Base-by-base conservation (phyloP, 73 alveolate genomes). In the Symbiodinium pilosum region DNA sequence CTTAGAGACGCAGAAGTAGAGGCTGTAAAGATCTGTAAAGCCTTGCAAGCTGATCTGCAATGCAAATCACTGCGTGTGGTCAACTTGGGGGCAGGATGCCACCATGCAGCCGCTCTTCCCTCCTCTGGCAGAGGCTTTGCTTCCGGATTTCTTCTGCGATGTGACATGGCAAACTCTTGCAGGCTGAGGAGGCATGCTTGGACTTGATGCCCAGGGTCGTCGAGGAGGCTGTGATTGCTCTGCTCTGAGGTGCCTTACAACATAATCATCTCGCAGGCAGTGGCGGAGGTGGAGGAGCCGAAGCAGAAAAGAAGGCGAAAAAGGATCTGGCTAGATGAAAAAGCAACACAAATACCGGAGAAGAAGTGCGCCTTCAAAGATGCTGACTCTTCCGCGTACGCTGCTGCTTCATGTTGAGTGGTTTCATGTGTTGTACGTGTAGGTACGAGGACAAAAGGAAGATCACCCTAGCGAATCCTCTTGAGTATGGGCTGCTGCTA, bases 361-460 rank as follows among this genome's bases (percentile, higher is more conserved):
- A 71, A 71, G 77, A 40, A 40, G 96, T 71, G 96, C 40, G 87
- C 97, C 73, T 18, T n/a, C n/a, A n/a, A n/a, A n/a, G n/a, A n/a
- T n/a, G n/a, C n/a, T n/a, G n/a, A n/a, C n/a, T n/a, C n/a, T n/a
- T n/a, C n/a, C 56, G 20, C 6, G 43, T 28, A 12, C 83, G 14
- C 38, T 11, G 44, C 47, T 64, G 9, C 81, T 64, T 34, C 81
- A 2, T 64, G 81, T 47, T 47, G 59, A 47, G 6, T 6, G 6
- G 21, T 47, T 47, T 47, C 21, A 47, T 14, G 14, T 47, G 14
- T 47, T 14, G 6, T 47, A 6, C 14, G 51, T 38, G 56, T 44
- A 91, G 97, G 97, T 91, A 91, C 81, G 42, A 30, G 11, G 84
- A 91, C 81, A 43, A 75, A 38, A 91, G 89, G 68, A 91, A 91